Evolutionary conservation across 768 basidiomycete genomes (phyloP), one percentile per base, ranked within the genome.

Genomic region (Termitomyces sp.): DNA sequence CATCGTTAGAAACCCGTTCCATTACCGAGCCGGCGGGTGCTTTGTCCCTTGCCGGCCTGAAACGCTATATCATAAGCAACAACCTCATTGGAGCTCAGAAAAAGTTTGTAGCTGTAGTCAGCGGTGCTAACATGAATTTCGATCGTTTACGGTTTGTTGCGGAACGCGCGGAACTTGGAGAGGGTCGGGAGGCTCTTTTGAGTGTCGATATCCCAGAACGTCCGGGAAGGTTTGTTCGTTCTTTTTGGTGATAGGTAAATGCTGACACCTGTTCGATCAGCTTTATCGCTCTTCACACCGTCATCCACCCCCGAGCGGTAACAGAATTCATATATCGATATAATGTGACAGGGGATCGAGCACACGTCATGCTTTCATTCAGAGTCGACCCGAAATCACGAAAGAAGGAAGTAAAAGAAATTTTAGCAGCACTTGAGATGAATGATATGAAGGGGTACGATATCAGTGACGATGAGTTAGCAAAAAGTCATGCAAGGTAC

Each of bases 71-170:
- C 62, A 60, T 83, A 34, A 72, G 85, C 55, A 91, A 97, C 69
- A 79, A 87, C 50, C 82, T 98, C 34, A 62, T 93, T 50, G 91
- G 90, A 37, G 84, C 90, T 2, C 79, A 88, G 54, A 92, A 92
- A 73, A 85, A 82, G 55, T 97, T 95, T 60, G 95, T 98, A 30
- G 94, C 83, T 5, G 85, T 98, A 51, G 74, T 98, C 59, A 95
- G 92, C 64, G 97, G 97, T 21, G 97, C 96, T 17, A 98, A 99
- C 72, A 97, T 99, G 92, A 98, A 99, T 73, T 99, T 99, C 70
- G 91, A 93, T 65, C 84, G 96, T 42, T 71, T 99, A 45, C 84
- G 97, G 10, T 99, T 98, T 67, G 95, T 99, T n/a, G 90, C 97
- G 19, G 97, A 99, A 68, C 93, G 97, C 54, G 97, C 97, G 3